Evolutionary conservation across 1,284 basidiomycete species (phyloP).

Genomic region (Rugosomyces carneus): DNA sequence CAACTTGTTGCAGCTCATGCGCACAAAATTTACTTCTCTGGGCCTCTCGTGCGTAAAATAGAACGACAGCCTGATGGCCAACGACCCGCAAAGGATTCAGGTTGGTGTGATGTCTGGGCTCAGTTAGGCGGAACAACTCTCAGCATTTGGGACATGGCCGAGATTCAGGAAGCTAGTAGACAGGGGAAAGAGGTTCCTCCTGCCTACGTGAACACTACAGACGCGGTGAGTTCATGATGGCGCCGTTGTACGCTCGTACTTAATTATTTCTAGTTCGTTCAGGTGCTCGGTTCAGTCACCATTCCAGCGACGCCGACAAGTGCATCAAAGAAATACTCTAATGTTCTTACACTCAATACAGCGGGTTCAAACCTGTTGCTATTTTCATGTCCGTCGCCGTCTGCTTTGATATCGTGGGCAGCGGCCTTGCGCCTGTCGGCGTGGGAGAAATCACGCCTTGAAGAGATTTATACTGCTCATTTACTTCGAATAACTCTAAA

Average conservation of each 20-base stretch:
- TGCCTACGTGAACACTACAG: constrained; percentile 81
- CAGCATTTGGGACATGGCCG: constrained; percentile 86
- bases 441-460: constrained; percentile 94
- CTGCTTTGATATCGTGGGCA: constrained; percentile 82
- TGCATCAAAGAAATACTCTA: constrained; percentile 56
- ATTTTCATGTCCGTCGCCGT: constrained; percentile 77
- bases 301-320: constrained; percentile 42
- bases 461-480: constrained; percentile 97
- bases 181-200: constrained; percentile 81
- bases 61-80: constrained; percentile 76
- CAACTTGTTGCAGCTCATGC: constrained; percentile 63
- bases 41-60: constrained; percentile 66
- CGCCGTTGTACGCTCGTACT: constrained; percentile 9
- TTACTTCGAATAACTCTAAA: constrained; percentile 71
- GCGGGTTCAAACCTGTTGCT: constrained; percentile 89
- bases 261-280: constrained; percentile 47
- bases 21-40: constrained; percentile 78
- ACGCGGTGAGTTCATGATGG: constrained; percentile 56
- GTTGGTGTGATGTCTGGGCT: constrained; percentile 92
- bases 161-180: constrained; percentile 75
- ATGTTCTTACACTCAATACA: constrained; percentile 90
- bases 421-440: constrained; percentile 85
- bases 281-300: constrained; percentile 70
- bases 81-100: constrained; percentile 66
- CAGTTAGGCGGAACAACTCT: constrained; percentile 91